These are phyloP conservation scores for Clarireedia monteithiana DNA, from an alignment of 2,329 filamentous ascomycete genomes.

Conservation along the genomic window DNA sequence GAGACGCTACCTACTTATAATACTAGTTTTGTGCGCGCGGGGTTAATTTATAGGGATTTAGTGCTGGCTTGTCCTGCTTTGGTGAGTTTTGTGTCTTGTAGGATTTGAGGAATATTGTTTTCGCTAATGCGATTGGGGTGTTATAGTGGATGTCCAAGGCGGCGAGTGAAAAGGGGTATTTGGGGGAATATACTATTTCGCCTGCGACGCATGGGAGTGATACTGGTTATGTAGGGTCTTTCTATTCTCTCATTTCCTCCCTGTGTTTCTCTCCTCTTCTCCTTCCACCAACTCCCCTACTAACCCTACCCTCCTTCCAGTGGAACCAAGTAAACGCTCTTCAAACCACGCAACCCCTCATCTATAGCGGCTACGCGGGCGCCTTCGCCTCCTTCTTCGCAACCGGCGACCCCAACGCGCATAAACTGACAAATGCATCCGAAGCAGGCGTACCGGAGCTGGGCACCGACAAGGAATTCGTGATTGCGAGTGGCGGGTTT, in stretches of 20 bases:
- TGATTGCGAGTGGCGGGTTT: conserved; percentile 41
- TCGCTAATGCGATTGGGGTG: background rate
- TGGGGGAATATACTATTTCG: conserved; percentile 51
- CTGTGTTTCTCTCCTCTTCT: background rate
- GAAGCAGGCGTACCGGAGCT: conserved; percentile 37
- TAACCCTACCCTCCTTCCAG: conserved; percentile 22
- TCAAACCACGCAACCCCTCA: conserved; percentile 43
- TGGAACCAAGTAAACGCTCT: conserved; percentile 49
- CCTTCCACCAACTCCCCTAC: background rate
- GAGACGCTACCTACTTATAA: conserved; percentile 40
- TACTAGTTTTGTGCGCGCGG: conserved; percentile 43
- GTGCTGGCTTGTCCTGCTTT: conserved; percentile 50
- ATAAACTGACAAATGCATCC: conserved; percentile 42
- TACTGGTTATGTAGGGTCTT: conserved; percentile 41
- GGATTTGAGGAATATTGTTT: background rate
- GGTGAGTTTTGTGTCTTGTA: background rate
- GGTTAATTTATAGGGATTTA: conserved; percentile 49
- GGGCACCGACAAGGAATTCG: conserved; percentile 38
- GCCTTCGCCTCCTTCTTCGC: conserved; percentile 54
- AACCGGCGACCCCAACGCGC: conserved; percentile 48
- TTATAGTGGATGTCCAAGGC: conserved; percentile 44
- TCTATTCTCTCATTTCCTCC: background rate
- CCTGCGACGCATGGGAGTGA: conserved; percentile 54
- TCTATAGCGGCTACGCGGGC: conserved; percentile 49
- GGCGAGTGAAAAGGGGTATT: conserved; percentile 38